These are phyloP conservation scores for Apiotrichum gamsii DNA, from an alignment of 1,284 basidiomycete species.

Conservation along the genomic window DNA sequence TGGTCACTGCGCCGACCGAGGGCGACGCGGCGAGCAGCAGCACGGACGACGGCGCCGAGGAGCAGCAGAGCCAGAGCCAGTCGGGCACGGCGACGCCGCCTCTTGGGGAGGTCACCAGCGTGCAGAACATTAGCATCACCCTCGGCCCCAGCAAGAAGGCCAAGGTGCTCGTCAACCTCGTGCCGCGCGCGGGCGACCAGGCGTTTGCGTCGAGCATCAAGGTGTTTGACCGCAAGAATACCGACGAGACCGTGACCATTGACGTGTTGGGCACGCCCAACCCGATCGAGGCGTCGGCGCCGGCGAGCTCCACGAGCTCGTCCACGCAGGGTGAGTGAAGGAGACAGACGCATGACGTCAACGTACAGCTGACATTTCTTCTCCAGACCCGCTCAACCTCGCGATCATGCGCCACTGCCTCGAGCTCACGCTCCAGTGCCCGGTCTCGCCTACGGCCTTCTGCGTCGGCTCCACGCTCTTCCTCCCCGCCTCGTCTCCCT, in stretches of 20 bases:
- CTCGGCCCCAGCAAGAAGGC: slow-evolving; percentile 41
- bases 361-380: slow-evolving; percentile 4
- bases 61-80: not conserved
- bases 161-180: slow-evolving; percentile 35
- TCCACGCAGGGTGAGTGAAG: slow-evolving; percentile 8
- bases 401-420: slow-evolving; percentile 44
- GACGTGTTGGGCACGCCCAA: slow-evolving; percentile 14
- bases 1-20: slow-evolving; percentile 25
- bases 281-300: not conserved
- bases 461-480: slow-evolving; percentile 88
- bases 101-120: slow-evolving; percentile 3
- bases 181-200: slow-evolving; percentile 7
- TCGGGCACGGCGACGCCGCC: slow-evolving; percentile 7
- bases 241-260: slow-evolving; percentile 39
- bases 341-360: not conserved
- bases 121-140: slow-evolving; percentile 17
- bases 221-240: slow-evolving; percentile 42
- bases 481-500: slow-evolving; percentile 47
- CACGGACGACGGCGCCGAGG: slow-evolving; percentile 2
- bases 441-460: slow-evolving; percentile 65
- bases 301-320: not conserved
- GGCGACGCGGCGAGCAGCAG: not conserved
- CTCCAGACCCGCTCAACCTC: slow-evolving; percentile 34
- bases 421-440: slow-evolving; percentile 39
- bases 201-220: slow-evolving; percentile 22